A percentile compares a stretch with the other conserved stretches of the same genome.
phyloP scores from a whole-genome alignment of 176 grass and related monocot genomes.

The Carex scoparia region DNA sequence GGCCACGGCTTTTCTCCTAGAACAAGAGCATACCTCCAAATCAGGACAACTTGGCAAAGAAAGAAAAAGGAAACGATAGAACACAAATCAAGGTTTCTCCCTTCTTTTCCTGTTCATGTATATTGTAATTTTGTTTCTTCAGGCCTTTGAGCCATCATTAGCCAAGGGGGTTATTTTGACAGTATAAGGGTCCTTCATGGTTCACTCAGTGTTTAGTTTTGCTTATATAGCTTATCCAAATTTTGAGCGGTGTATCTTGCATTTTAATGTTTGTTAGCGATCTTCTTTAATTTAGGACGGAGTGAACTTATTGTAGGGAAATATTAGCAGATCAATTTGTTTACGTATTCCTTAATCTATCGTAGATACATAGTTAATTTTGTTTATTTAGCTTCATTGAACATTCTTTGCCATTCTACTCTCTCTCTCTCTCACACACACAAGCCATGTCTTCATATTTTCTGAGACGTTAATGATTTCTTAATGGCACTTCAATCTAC shows the following conservation, averaged over 20 bases:
- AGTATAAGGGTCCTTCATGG: background rate
- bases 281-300: background rate
- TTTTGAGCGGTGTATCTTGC: background rate
- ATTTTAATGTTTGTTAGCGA: background rate
- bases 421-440: background rate
- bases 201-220: background rate
- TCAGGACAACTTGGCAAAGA: conserved; percentile 86
- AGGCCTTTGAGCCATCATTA: background rate
- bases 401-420: background rate
- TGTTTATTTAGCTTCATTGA: background rate
- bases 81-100: conserved; percentile 4
- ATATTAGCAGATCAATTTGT: background rate
- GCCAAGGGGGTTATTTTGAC: background rate
- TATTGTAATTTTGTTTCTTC: background rate
- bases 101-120: conserved; percentile 17
- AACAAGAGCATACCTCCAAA: conserved; percentile 88
- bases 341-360: background rate
- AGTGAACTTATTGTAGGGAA: background rate
- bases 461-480: background rate
- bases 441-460: background rate
- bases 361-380: background rate
- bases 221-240: background rate
- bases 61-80: conserved; percentile 65
- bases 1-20: conserved; percentile 69
- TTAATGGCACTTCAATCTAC: background rate